A percentile compares a stretch with the other conserved stretches of the same genome.
Conservation (phyloP, 1,284 basidiomycete genomes). For the Phellinidium pouzarii region DNA sequence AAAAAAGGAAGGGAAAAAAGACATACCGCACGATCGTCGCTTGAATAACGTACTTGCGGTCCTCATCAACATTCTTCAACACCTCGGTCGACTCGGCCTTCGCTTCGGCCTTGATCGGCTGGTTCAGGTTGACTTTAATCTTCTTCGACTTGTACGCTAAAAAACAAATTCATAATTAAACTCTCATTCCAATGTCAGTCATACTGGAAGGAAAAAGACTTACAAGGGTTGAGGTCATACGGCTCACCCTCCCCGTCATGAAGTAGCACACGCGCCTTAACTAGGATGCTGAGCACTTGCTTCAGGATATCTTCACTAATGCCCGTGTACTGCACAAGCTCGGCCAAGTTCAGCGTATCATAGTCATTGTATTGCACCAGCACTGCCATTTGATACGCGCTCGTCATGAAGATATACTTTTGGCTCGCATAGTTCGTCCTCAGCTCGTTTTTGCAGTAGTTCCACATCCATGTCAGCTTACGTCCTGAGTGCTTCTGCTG, state of each 20-base stretch:
- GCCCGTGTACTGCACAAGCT: slow-evolving; percentile 78
- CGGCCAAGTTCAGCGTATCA: slow-evolving; percentile 77
- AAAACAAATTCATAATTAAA: slow-evolving; percentile 1
- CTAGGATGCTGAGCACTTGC: slow-evolving; percentile 77
- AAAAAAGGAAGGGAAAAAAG: slow-evolving; percentile 3
- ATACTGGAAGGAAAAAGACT: slow-evolving; percentile 25
- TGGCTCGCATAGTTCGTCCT: slow-evolving; percentile 89
- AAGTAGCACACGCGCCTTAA: slow-evolving; percentile 87
- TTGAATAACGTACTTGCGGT: slow-evolving; percentile 95
- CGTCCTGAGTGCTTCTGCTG: slow-evolving; percentile 91
- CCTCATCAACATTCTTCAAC: slow-evolving; percentile 94
- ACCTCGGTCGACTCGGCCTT: slow-evolving; percentile 91
- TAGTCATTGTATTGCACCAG: slow-evolving; percentile 91
- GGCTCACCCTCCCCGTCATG: slow-evolving; percentile 75
- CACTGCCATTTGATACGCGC: slow-evolving; percentile 93
- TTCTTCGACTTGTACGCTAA: slow-evolving; percentile 96
- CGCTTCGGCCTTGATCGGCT: slow-evolving; percentile 90
- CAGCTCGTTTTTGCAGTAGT: slow-evolving; percentile 94
- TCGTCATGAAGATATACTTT: slow-evolving; percentile 95
- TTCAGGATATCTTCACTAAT: slow-evolving; percentile 81
- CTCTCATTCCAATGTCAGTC: too few species aligned
- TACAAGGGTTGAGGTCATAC: slow-evolving; percentile 92
- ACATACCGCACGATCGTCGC: slow-evolving; percentile 91
- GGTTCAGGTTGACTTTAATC: slow-evolving; percentile 90
- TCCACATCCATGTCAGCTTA: slow-evolving; percentile 97